These are phyloP conservation scores for Opeltia flavorubescens DNA, from an alignment of 495 filamentous ascomycete species.

Conservation along the genomic window DNA sequence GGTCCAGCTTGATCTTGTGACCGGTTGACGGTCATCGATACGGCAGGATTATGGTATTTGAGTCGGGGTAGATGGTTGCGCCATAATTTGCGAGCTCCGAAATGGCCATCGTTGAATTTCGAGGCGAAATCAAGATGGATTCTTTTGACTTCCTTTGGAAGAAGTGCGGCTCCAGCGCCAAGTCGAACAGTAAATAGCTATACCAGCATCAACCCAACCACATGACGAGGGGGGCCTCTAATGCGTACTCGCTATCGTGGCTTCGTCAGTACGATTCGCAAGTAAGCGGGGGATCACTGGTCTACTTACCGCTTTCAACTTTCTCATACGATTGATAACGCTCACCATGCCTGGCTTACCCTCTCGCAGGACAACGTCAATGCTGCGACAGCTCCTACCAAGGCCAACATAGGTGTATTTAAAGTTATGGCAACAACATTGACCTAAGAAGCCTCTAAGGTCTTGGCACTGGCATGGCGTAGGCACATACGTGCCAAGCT, in stretches of 20 bases:
- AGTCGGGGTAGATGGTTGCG: conserved; percentile 63
- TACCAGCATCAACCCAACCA: conserved; percentile 3
- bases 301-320: conserved; percentile 56
- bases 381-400: no score
- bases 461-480: no score
- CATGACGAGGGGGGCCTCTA: conserved; percentile 1
- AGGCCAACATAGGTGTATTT: no score
- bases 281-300: conserved; percentile 4
- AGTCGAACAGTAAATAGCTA: conserved; percentile 58
- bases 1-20: conserved; percentile 39
- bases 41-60: conserved; percentile 83
- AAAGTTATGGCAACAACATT: no score
- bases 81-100: conserved; percentile 88
- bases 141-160: conserved; percentile 63
- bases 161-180: conserved; percentile 68
- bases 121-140: conserved; percentile 71
- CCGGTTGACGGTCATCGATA: conserved; percentile 71
- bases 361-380: not conserved
- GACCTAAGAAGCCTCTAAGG: no score
- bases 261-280: conserved; percentile 18
- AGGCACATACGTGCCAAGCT: no score
- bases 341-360: conserved; percentile 47
- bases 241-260: conserved; percentile 24
- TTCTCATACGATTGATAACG: conserved; percentile 62
- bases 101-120: conserved; percentile 52